Evolutionary conservation across 2,329 filamentous ascomycete species (phyloP).

Genomic region (Alternaria tenuissima): DNA sequence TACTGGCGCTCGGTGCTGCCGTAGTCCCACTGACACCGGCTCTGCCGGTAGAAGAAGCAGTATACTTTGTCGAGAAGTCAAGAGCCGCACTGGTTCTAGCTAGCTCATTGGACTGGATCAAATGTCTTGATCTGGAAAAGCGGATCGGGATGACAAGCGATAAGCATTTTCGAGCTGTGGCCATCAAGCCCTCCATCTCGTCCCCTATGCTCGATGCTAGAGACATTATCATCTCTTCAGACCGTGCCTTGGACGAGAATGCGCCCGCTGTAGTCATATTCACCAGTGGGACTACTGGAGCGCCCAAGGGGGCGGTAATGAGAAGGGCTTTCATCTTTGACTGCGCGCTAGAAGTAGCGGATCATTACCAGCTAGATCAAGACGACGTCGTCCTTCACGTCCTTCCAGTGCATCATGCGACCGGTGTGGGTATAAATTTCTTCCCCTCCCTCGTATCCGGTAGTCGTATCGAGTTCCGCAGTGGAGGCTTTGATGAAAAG

Average conservation of each 20-base stretch:
- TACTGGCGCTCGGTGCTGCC: conserved; percentile 58
- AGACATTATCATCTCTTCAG: conserved; percentile 53
- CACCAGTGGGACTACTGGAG: conserved; percentile 58
- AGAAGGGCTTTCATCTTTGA: conserved; percentile 53
- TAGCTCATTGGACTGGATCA: conserved; percentile 45
- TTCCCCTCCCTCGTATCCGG: conserved; percentile 47
- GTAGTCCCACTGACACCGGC: conserved; percentile 56
- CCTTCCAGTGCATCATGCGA: conserved; percentile 49
- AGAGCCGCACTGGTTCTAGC: conserved; percentile 50
- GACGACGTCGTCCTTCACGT: conserved; percentile 47
- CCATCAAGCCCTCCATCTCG: conserved; percentile 48
- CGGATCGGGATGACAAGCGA: conserved; percentile 38
- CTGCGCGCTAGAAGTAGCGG: conserved; percentile 42
- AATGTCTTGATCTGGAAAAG: conserved; percentile 38
- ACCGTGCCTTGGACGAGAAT: conserved; percentile 52
- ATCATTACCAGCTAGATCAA: conserved; percentile 43
- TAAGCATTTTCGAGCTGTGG: conserved; percentile 47
- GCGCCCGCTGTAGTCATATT: conserved; percentile 56
- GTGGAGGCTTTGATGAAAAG: conserved; percentile 46
- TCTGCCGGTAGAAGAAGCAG: conserved; percentile 54
- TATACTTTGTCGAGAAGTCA: conserved; percentile 56
- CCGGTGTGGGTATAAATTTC: conserved; percentile 48
- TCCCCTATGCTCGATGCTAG: conserved; percentile 37
- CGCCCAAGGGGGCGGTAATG: conserved; percentile 58
- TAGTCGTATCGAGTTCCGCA: conserved; percentile 46